Conservation (phyloP, 352 stramenopile species). For the Pythium rishiriense region DNA sequence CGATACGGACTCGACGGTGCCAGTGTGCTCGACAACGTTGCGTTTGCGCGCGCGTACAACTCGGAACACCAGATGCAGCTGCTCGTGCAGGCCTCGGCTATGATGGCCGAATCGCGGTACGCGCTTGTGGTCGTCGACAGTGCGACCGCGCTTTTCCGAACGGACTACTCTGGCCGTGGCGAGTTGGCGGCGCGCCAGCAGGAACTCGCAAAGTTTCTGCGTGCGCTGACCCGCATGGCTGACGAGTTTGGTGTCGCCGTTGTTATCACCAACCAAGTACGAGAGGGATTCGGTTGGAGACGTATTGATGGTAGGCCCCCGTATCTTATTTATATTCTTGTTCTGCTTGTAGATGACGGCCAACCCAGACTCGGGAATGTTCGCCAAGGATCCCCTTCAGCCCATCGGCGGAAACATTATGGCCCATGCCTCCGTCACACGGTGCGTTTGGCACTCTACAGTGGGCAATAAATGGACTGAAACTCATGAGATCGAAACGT, state of each 20-base stretch:
- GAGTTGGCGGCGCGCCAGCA: constrained; percentile 96
- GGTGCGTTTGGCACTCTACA: constrained; percentile 36
- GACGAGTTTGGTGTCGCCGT: constrained; percentile 99
- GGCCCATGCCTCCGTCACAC: constrained; percentile 80
- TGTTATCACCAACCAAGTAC: constrained; percentile 87
- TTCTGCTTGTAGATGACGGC: constrained; percentile 70
- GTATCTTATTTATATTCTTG: background rate
- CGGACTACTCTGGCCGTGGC: constrained; percentile 98
- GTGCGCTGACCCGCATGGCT: constrained; percentile 95
- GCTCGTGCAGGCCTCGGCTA: constrained; percentile 96
- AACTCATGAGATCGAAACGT: background rate
- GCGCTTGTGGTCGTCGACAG: constrained; percentile 97
- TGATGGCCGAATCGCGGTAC: constrained; percentile 98
- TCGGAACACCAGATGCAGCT: constrained; percentile 99
- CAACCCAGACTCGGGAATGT: constrained; percentile 90
- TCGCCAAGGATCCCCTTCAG: constrained; percentile 88
- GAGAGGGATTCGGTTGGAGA: background rate
- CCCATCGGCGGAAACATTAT: constrained; percentile 92
- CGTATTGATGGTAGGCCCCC: background rate
- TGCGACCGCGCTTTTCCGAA: constrained; percentile 97
- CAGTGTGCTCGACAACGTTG: constrained; percentile 98
- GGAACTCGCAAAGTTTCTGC: constrained; percentile 93
- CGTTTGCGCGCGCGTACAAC: constrained; percentile 98
- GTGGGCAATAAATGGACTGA: background rate
- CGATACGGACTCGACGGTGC: constrained; percentile 96